Percentiles rank a stretch among this genome's conserved stretches.
phyloP scores from a whole-genome alignment of 108 stramenopile species.

The Mediolabrus comicus region DNA sequence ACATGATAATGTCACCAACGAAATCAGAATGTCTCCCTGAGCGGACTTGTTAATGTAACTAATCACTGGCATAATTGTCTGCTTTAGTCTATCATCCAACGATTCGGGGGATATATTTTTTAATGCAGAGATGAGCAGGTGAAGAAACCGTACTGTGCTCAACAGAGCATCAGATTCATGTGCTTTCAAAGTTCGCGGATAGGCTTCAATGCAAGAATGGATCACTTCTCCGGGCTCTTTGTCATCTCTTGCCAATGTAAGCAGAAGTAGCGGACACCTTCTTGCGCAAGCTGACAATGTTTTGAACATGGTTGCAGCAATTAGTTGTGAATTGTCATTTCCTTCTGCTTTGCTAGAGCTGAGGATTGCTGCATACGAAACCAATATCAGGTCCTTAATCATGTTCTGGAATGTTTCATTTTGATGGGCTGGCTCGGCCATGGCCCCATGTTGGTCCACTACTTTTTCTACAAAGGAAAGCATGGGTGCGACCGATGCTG shows the following conservation, averaged over 20 bases:
- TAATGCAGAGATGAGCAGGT: conserved; percentile 10
- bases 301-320: conserved; percentile 28
- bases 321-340: conserved; percentile 1
- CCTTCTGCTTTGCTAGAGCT: not conserved
- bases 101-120: conserved; percentile 8
- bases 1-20: conserved; percentile 15
- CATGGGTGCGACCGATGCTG: conserved; percentile 7
- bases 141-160: conserved; percentile 14
- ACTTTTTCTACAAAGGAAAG: conserved; percentile 20
- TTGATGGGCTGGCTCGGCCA: no score
- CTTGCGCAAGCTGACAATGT: conserved; percentile 23
- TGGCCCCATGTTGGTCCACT: conserved; percentile 11
- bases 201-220: conserved; percentile 21
- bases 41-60: conserved; percentile 7
- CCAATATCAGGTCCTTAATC: conserved; percentile 11
- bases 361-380: conserved; percentile 26
- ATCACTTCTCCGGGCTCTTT: conserved; percentile 21
- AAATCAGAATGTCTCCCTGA: conserved; percentile 10
- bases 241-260: conserved; percentile 16
- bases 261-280: conserved; percentile 14
- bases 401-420: conserved; percentile 6
- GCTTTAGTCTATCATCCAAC: conserved; percentile 1
- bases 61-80: conserved; percentile 3
- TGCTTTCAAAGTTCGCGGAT: conserved; percentile 14
- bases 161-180: conserved; percentile 13